Base-by-base conservation (phyloP, 1,284 basidiomycete species). In the Apiotrichum siamense region DNA sequence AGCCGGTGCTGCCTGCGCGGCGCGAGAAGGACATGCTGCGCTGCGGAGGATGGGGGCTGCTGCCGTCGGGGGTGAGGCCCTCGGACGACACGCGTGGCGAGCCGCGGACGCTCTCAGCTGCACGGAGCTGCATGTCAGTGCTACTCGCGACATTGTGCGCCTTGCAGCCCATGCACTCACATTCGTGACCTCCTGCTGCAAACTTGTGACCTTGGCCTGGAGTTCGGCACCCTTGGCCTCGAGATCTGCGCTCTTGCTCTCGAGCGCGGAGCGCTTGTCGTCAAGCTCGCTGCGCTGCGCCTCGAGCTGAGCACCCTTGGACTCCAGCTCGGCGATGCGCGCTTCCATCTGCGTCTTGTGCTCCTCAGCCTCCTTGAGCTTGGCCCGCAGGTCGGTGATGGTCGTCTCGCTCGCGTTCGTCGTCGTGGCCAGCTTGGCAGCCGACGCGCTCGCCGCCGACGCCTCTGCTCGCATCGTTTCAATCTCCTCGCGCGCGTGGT, bases 401-500 rank as follows among this genome's bases (percentile, higher is more conserved):
- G 87, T 79, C 27, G 73, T 69, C 52, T 83, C 80, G 1, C 83
- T 81, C 45, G 18, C 44, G 18, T 44, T 32, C 13, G 20, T 26
- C 9, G 9, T 23, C 15, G 43, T n/a, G 24, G n/a, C n/a, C n/a
- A 3, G 5, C 57, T 57, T 78, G 78, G 55, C 76, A 77, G 52
- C 39, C 57, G 58, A 55, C 21, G 69, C 63, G 24, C 69, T n/a
- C n/a, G n/a, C n/a, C n/a, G n/a, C 65, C 76, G 29, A 50, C 3
- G 87, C 75, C 59, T 96, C 91, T 27, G 80, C 77, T 51, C 92
- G 79, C 47, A 96, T 73, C 3, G 77, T 77, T 75, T 97, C 93
- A 23, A 97, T 86, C 69, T 97, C 94, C 10, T 87, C 88, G 46
- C 87, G 78, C n/a, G 92, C 88, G 64, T 85, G 86, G 74, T 97